Base-by-base conservation (phyloP, 2,329 filamentous ascomycete genomes). In the Cladophialophora exuberans region DNA sequence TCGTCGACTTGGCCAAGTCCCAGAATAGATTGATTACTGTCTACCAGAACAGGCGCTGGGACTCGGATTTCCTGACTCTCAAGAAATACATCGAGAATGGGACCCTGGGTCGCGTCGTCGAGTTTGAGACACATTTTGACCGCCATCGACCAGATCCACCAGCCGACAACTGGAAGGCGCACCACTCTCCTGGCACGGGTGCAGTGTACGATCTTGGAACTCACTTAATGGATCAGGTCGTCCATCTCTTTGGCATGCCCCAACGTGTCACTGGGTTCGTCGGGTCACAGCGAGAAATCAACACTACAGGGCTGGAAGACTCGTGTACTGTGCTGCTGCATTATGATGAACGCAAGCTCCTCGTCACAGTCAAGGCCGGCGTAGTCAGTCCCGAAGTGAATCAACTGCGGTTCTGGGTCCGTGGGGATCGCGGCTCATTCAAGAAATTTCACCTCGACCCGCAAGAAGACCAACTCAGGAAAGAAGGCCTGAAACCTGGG, bases 91-190 rank as follows among this genome's bases (percentile, higher is more conserved):
- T 91, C 30, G 71, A 73, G 10, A 77, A 81, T 25, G 82, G 79
- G 31, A 75, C 75, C 0, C 76, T 93, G 3, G 89, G 89, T 50
- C 80, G 88, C n/a, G 73, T 92, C 33, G 80, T 87, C 50, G 88
- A 93, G 72, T 89, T 88, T 66, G 83, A 91, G 70, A 87, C 86
- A 18, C 88, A 92, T 73, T 92, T 92, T 66, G 89, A 93, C 70
- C 83, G 89, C 15, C 86, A 88, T 73, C 82, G 84, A 15, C 77
- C 86, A 11, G 76, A 78, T 25, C 75, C 79, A 33, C 81, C 84
- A 4, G 57, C 68, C 17, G 68, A 76, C 53, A 78, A 74, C 45
- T 93, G 89, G 89, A 91, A 91, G 76, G 81, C 79, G 33, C 76
- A 87, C 50, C 72, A 77, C 25, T 81, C 86, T 15, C 77, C 85